phyloP scores from a whole-genome alignment of 2,329 filamentous ascomycete species.

The Paecilomyces sp. region DNA sequence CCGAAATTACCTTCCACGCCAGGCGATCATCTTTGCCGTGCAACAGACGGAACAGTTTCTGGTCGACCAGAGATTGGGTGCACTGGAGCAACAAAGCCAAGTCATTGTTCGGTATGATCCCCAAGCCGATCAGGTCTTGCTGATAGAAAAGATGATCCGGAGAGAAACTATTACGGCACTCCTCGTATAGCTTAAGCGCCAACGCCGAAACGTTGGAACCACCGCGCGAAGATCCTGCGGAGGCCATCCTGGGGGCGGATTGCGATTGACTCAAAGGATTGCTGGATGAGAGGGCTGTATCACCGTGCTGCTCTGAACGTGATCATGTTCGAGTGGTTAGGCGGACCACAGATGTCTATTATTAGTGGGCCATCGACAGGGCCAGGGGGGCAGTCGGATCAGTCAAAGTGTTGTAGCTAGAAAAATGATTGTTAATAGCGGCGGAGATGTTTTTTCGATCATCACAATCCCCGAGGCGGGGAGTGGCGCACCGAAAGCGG shows the following conservation, averaged over 20 bases:
- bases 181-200: constrained; percentile 39
- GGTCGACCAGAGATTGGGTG: constrained; percentile 38
- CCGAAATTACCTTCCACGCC: constrained; percentile 42
- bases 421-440: neutral
- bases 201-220: constrained; percentile 26
- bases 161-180: constrained; percentile 32
- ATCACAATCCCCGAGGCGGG: neutral
- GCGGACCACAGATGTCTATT: neutral
- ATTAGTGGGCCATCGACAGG: neutral
- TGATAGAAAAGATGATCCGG: constrained; percentile 40
- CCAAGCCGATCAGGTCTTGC: constrained; percentile 36
- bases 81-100: constrained; percentile 36
- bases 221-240: constrained; percentile 23
- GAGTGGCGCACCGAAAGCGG: neutral
- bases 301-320: constrained; percentile 2
- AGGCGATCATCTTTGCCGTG: constrained; percentile 36
- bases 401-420: neutral
- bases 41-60: constrained; percentile 40
- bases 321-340: constrained; percentile 23
- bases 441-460: neutral
- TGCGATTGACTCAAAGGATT: neutral
- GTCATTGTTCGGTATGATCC: constrained; percentile 37
- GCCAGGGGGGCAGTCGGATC: neutral
- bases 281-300: constrained; percentile 11
- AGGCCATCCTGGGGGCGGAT: constrained; percentile 20